Percentiles rank a stretch among this genome's conserved stretches.
These are phyloP conservation scores for Bipolaris sorokiniana DNA, from an alignment of 2,329 filamentous ascomycete species.

Conservation along the genomic window DNA sequence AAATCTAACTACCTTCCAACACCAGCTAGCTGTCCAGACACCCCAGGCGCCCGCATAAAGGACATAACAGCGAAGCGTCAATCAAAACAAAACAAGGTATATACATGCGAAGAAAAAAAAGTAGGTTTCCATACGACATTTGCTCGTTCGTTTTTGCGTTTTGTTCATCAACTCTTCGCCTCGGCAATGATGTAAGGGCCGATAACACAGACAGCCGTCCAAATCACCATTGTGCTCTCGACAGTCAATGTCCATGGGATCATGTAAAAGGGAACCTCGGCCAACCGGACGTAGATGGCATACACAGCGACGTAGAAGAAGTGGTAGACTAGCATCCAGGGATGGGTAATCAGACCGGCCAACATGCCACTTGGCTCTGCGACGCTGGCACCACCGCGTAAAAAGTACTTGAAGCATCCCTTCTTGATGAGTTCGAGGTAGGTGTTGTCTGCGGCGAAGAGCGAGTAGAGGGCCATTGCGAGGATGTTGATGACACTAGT, in stretches of 20 bases:
- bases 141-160: neutral
- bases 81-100: neutral
- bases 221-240: constrained; percentile 73
- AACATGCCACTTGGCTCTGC: constrained; percentile 82
- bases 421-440: constrained; percentile 76
- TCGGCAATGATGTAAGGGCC: constrained; percentile 80
- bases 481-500: constrained; percentile 95
- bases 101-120: neutral
- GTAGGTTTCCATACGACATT: constrained; percentile 4
- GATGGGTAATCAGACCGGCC: constrained; percentile 78
- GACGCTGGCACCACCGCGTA: constrained; percentile 71
- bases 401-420: constrained; percentile 94
- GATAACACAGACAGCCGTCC: constrained; percentile 81
- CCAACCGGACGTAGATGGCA: constrained; percentile 74
- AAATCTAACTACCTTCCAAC: too few species aligned
- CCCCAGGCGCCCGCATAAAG: too few species aligned
- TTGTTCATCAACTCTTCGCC: constrained; percentile 49
- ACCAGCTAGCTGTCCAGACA: too few species aligned
- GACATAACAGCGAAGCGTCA: too few species aligned
- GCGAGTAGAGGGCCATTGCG: constrained; percentile 88
- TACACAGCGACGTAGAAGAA: constrained; percentile 95
- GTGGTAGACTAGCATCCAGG: constrained; percentile 81
- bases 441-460: constrained; percentile 79
- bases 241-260: constrained; percentile 63
- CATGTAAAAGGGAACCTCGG: constrained; percentile 51